phyloP scores from a whole-genome alignment of 345 rosid genomes.

The Zanthoxylum bungeanum region DNA sequence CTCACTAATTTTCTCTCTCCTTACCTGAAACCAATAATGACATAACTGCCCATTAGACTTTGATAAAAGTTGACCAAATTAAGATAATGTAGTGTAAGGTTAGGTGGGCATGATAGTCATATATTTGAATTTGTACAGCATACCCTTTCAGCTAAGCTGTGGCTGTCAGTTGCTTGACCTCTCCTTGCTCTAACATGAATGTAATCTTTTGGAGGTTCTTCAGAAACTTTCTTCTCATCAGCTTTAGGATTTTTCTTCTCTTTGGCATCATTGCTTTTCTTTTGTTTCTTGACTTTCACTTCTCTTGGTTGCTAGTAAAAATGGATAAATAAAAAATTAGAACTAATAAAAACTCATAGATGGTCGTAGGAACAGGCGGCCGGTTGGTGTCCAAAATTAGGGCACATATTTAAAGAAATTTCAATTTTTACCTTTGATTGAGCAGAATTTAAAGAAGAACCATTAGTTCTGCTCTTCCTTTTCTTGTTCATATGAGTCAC shows the following conservation, averaged over 20 bases:
- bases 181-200: conserved; percentile 85
- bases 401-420: neutral
- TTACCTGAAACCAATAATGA: conserved; percentile 38
- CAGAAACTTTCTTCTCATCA: conserved; percentile 25
- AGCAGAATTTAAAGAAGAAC: conserved; percentile 28
- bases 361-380: too few species aligned
- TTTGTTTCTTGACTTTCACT: conserved; percentile 49
- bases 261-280: conserved; percentile 28
- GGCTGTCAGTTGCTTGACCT: conserved; percentile 82
- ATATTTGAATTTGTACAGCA: neutral
- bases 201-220: conserved; percentile 55
- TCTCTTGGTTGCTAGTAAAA: conserved; percentile 35
- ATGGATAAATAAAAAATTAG: conserved; percentile 5
- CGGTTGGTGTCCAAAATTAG: neutral
- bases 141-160: conserved; percentile 83
- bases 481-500: conserved; percentile 25
- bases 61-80: neutral
- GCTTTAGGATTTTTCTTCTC: conserved; percentile 24
- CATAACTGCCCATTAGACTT: neutral
- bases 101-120: conserved; percentile 7
- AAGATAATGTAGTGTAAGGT: neutral
- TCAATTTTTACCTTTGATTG: conserved; percentile 38
- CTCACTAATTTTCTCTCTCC: conserved; percentile 78
- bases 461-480: conserved; percentile 29
- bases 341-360: neutral